These are phyloP conservation scores for Verticillium alfalfae DNA, from an alignment of 2,329 filamentous ascomycete species.

Conservation along the genomic window DNA sequence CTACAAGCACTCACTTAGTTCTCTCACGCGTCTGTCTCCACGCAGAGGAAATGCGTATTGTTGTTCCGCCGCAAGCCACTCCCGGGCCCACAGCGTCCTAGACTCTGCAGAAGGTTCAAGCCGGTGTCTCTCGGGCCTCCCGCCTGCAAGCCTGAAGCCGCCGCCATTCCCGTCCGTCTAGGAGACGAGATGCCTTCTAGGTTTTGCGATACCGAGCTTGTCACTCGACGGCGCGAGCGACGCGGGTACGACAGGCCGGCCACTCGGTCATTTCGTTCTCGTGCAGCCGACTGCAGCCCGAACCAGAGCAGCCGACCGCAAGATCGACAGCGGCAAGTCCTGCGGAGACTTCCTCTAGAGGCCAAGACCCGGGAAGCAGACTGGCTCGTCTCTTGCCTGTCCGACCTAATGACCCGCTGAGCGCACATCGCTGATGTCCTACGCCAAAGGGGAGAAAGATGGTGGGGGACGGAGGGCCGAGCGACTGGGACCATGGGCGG, in stretches of 20 bases:
- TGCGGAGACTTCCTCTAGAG: not conserved
- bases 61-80: not conserved
- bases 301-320: not conserved
- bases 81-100: not conserved
- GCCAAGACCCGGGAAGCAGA: not conserved
- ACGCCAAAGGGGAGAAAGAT: not conserved
- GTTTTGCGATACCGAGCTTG: not conserved
- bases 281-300: not conserved
- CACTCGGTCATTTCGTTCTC: not conserved
- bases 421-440: not conserved
- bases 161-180: not conserved
- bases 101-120: not conserved
- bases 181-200: not conserved
- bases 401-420: not conserved
- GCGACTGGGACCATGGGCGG: not conserved
- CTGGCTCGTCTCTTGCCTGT: not conserved
- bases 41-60: not conserved
- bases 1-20: not conserved
- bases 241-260: not conserved
- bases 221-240: not conserved
- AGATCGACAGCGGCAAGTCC: not conserved
- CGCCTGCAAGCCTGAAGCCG: not conserved
- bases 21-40: not conserved
- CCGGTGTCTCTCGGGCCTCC: not conserved
- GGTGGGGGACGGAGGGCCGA: not conserved